A percentile compares a stretch with the other conserved stretches of the same genome.
phyloP scores from a whole-genome alignment of 148 eudicot genomes.

The Chenopodium formosanum region DNA sequence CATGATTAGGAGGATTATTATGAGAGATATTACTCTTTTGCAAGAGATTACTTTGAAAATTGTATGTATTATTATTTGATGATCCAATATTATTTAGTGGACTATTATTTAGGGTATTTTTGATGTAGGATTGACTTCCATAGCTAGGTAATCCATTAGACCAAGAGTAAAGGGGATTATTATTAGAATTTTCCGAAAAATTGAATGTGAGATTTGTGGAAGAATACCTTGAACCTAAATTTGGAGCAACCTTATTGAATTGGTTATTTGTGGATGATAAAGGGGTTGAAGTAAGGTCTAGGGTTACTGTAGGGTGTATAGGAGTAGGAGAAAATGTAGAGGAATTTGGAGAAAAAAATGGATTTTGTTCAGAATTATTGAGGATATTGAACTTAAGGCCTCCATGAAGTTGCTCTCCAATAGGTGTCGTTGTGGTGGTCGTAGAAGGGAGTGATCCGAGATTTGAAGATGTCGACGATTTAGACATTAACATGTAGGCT shows the following conservation, averaged over 20 bases:
- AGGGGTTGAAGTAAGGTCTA: slow-evolving; percentile 64
- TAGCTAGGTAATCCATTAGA: slow-evolving; percentile 34
- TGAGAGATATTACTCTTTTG: slow-evolving; percentile 30
- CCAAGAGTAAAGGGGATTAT: slow-evolving; percentile 43
- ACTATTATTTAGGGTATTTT: slow-evolving; percentile 27
- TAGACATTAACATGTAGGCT: slow-evolving; percentile 65
- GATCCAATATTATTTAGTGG: slow-evolving; percentile 38
- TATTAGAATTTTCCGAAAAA: slow-evolving; percentile 35
- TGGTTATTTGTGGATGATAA: slow-evolving; percentile 42
- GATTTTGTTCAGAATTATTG: slow-evolving; percentile 38
- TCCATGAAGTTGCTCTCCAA: slow-evolving; percentile 32
- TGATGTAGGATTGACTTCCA: slow-evolving; percentile 29
- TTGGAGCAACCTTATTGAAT: slow-evolving; percentile 28
- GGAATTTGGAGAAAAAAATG: slow-evolving; percentile 44
- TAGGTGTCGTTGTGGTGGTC: slow-evolving; percentile 20
- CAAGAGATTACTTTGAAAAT: slow-evolving; percentile 40
- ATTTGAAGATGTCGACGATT: slow-evolving; percentile 51
- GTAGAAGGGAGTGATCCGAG: slow-evolving; percentile 9
- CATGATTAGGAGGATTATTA: slow-evolving; percentile 23
- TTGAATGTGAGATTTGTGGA: slow-evolving; percentile 63
- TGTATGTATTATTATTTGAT: slow-evolving; percentile 17
- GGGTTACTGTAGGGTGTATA: slow-evolving; percentile 70
- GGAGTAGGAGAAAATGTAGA: slow-evolving; percentile 47
- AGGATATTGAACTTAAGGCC: slow-evolving; percentile 37
- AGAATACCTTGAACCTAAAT: slow-evolving; percentile 38